Conservation (phyloP, 2,329 filamentous ascomycete genomes). For the Fusarium annulatum region DNA sequence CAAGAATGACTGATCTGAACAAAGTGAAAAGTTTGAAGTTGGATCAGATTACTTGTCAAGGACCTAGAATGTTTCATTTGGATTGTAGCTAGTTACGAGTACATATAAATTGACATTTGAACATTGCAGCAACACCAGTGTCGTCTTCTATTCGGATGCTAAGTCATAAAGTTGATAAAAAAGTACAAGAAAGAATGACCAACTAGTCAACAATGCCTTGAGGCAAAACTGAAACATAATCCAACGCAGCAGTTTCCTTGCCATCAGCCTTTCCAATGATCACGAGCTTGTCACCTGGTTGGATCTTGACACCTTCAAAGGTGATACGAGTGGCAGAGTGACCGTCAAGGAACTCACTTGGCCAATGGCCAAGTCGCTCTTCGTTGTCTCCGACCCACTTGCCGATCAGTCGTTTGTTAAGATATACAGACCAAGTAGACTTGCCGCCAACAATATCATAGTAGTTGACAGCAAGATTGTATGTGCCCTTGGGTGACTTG, state of each 20-base stretch:
- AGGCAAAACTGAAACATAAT: slow-evolving; percentile 74
- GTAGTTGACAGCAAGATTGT: slow-evolving; percentile 74
- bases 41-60: neutral
- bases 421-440: slow-evolving; percentile 64
- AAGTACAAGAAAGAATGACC: neutral
- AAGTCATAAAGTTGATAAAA: neutral
- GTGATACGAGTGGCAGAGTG: slow-evolving; percentile 73
- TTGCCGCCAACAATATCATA: slow-evolving; percentile 71
- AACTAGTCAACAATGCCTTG: slow-evolving; percentile 22
- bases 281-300: slow-evolving; percentile 63
- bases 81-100: neutral
- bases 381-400: slow-evolving; percentile 71
- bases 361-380: slow-evolving; percentile 67
- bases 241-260: slow-evolving; percentile 71
- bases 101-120: neutral
- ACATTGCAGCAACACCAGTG: neutral
- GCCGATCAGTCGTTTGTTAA: slow-evolving; percentile 65
- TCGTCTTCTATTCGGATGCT: neutral
- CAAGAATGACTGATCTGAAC: neutral
- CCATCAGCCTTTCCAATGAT: slow-evolving; percentile 69
- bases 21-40: neutral
- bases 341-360: slow-evolving; percentile 69
- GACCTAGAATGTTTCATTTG: neutral
- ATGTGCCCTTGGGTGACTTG: slow-evolving; percentile 54
- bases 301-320: slow-evolving; percentile 62